Conservation (phyloP, 495 filamentous ascomycete species). For the Chlorociboria aeruginascens region DNA sequence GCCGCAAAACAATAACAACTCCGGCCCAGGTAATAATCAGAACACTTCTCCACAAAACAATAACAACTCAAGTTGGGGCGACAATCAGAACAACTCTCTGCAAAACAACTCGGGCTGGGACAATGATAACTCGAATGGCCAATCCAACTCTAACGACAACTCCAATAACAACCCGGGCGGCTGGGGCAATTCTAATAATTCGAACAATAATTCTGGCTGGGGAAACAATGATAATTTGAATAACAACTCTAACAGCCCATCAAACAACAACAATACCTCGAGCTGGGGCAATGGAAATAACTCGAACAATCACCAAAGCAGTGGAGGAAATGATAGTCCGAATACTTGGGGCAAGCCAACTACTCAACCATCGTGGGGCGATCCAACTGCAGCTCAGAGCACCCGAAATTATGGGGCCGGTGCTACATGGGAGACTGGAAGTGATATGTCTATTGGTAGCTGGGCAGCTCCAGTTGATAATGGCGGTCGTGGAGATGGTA, state of each 20-base stretch:
- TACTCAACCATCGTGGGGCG: constrained; percentile 7
- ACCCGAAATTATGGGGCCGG: not conserved
- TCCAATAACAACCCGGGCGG: constrained; percentile 1
- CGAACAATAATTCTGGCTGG: not conserved
- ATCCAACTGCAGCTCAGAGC: constrained; percentile 11
- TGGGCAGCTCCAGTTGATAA: no score
- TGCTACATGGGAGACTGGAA: not conserved
- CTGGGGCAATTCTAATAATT: not conserved
- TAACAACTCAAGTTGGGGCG: not conserved
- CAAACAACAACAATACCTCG: constrained; percentile 11
- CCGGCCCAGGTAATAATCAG: not conserved
- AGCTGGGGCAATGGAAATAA: not conserved
- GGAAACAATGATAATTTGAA: constrained; percentile 12
- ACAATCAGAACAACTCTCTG: constrained; percentile 1
- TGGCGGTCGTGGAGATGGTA: no score
- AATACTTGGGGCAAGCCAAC: constrained; percentile 1
- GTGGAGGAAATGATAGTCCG: constrained; percentile 1
- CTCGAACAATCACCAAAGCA: not conserved
- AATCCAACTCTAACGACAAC: not conserved
- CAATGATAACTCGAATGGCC: not conserved
- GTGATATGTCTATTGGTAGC: not conserved
- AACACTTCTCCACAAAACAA: not conserved
- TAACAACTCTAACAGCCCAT: constrained; percentile 11
- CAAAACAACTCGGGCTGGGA: constrained; percentile 2
- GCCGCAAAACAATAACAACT: not conserved